These are phyloP conservation scores for Floccularia luteovirens DNA, from an alignment of 768 basidiomycete genomes.

Conservation along the genomic window DNA sequence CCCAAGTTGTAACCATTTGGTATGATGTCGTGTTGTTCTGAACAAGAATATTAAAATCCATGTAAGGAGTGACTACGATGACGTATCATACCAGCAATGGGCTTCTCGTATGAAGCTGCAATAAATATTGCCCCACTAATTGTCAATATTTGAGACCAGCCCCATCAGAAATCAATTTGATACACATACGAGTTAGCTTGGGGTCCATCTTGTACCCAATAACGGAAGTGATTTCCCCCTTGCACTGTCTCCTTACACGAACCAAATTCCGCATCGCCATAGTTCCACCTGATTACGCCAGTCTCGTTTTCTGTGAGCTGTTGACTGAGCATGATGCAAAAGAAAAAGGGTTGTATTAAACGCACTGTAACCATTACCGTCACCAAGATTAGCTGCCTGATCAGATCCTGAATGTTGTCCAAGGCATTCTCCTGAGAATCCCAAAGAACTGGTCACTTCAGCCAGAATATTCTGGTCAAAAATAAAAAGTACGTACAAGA, in stretches of 20 bases:
- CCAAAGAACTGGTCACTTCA: conserved; percentile 46
- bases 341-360: conserved; percentile 6
- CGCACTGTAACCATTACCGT: conserved; percentile 68
- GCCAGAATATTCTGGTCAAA: neutral
- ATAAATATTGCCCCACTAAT: conserved; percentile 66
- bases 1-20: conserved; percentile 78
- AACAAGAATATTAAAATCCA: conserved; percentile 2
- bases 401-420: conserved; percentile 68
- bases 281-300: conserved; percentile 80
- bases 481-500: conserved; percentile 27
- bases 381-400: conserved; percentile 77
- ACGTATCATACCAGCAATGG: conserved; percentile 40
- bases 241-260: conserved; percentile 80
- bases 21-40: conserved; percentile 65
- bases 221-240: conserved; percentile 85
- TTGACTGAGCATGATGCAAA: neutral
- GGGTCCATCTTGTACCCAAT: conserved; percentile 77
- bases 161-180: neutral
- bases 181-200: conserved; percentile 48
- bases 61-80: neutral
- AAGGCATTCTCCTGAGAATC: conserved; percentile 73
- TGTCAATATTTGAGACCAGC: conserved; percentile 2
- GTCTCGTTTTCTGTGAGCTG: conserved; percentile 62
- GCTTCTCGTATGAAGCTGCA: conserved; percentile 68
- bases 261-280: conserved; percentile 72